These are phyloP conservation scores for Picea abies DNA, from an alignment of 83 land plant genomes.

Conservation along the genomic window DNA sequence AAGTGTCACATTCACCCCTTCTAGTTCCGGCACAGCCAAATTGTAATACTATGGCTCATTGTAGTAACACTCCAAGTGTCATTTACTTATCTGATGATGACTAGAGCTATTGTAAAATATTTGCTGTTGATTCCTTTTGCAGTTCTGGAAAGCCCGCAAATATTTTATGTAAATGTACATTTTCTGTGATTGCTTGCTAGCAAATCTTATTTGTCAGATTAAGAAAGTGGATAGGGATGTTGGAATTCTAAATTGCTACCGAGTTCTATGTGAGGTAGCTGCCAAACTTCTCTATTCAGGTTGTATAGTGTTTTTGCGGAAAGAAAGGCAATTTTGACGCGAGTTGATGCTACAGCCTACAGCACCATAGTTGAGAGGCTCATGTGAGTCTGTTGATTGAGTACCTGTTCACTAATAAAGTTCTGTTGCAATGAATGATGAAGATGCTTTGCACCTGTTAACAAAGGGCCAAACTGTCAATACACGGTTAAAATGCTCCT, in stretches of 20 bases:
- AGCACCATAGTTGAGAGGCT: background rate
- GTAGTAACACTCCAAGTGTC: background rate
- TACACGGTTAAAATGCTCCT: too few species aligned
- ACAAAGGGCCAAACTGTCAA: too few species aligned
- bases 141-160: slow-evolving; percentile 7
- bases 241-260: background rate
- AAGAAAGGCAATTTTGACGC: slow-evolving; percentile 5
- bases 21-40: background rate
- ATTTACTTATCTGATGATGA: slow-evolving; percentile 15
- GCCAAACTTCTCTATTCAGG: background rate
- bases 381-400: too few species aligned
- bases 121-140: slow-evolving; percentile 5
- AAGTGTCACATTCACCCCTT: slow-evolving; percentile 4
- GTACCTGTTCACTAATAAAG: background rate
- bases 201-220: background rate
- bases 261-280: background rate
- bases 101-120: slow-evolving; percentile 15
- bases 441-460: background rate
- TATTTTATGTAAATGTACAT: background rate
- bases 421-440: background rate
- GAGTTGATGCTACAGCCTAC: background rate
- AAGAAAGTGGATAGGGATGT: background rate
- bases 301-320: background rate
- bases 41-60: slow-evolving; percentile 15
- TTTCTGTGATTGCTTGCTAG: background rate